Percentiles rank a stretch among this genome's conserved stretches.
These are phyloP conservation scores for Bertia moriformis DNA, from an alignment of 2,329 filamentous ascomycete genomes.

Conservation along the genomic window DNA sequence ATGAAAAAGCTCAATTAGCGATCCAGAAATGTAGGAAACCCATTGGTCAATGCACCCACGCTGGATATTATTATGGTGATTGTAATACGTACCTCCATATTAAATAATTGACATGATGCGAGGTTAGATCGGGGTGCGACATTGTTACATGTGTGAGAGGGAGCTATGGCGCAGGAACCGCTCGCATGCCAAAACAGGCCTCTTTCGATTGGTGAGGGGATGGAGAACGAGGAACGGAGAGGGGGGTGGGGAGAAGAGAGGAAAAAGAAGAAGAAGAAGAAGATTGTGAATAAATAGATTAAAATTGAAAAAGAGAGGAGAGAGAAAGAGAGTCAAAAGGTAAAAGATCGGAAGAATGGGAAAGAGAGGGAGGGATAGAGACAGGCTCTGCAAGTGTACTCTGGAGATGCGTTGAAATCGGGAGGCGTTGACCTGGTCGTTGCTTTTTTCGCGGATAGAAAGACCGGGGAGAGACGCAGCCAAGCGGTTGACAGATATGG, in stretches of 20 bases:
- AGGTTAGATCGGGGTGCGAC: slow-evolving; percentile 25
- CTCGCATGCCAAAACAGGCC: slow-evolving; percentile 13
- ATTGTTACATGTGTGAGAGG: slow-evolving; percentile 24
- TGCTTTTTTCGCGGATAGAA: too few relatives aligned
- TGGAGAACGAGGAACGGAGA: neutral
- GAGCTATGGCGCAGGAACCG: slow-evolving; percentile 5
- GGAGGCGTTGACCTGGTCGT: too few relatives aligned
- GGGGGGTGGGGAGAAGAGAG: neutral
- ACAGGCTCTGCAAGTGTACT: too few relatives aligned
- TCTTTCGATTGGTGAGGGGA: neutral
- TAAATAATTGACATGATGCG: slow-evolving; percentile 54
- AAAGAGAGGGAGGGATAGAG: too few relatives aligned
- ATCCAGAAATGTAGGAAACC: neutral
- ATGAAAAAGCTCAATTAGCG: slow-evolving; percentile 4
- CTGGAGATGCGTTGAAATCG: too few relatives aligned
- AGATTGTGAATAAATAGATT: neutral
- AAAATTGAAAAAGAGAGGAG: neutral
- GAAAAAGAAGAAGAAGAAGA: neutral
- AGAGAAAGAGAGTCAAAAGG: neutral
- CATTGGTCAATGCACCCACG: too few relatives aligned
- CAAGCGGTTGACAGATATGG: too few relatives aligned
- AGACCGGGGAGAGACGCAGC: too few relatives aligned
- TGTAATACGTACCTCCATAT: slow-evolving; percentile 47
- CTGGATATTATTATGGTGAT: too few relatives aligned
- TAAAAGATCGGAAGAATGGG: neutral